Percentiles rank a stretch among this genome's conserved stretches.
Conservation (phyloP, 345 rosid genomes). For the Turnera subulata region DNA sequence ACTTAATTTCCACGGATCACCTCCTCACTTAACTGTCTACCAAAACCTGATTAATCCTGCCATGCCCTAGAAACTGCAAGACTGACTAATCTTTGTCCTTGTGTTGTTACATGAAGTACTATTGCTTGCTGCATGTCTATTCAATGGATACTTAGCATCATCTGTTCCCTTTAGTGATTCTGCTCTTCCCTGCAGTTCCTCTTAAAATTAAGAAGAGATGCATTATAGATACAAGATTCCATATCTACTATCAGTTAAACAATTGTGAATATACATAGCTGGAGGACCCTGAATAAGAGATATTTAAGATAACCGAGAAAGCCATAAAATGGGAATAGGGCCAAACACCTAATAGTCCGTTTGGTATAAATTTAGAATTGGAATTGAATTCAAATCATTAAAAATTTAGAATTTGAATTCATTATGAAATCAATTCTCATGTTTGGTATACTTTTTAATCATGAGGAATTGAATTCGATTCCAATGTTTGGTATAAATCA, state of each 20-base stretch:
- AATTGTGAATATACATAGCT: constrained; percentile 40
- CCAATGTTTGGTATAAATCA: too few species aligned
- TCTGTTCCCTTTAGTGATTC: constrained; percentile 43
- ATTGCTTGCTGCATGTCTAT: constrained; percentile 36
- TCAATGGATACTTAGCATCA: constrained; percentile 25
- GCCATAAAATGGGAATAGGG: too few species aligned
- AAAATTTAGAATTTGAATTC: too few species aligned
- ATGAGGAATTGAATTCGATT: too few species aligned
- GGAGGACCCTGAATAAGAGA: constrained; percentile 99
- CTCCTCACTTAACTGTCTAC: constrained; percentile 67
- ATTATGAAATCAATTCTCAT: too few species aligned
- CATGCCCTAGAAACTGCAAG: constrained; percentile 80
- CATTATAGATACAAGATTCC: constrained; percentile 4
- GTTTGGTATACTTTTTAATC: too few species aligned
- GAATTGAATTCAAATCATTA: too few species aligned
- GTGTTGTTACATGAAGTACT: constrained; percentile 32
- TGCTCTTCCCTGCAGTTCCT: constrained; percentile 99
- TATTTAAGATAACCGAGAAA: too few species aligned
- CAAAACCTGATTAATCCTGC: constrained; percentile 98
- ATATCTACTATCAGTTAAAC: constrained; percentile 2
- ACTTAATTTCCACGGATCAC: constrained; percentile 37
- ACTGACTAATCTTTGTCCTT: constrained; percentile 53
- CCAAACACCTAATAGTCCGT: too few species aligned
- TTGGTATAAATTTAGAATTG: too few species aligned
- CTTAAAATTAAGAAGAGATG: constrained; percentile 6